Conservation (phyloP, 208 protist genomes). For the Wallacemonas sp. region DNA sequence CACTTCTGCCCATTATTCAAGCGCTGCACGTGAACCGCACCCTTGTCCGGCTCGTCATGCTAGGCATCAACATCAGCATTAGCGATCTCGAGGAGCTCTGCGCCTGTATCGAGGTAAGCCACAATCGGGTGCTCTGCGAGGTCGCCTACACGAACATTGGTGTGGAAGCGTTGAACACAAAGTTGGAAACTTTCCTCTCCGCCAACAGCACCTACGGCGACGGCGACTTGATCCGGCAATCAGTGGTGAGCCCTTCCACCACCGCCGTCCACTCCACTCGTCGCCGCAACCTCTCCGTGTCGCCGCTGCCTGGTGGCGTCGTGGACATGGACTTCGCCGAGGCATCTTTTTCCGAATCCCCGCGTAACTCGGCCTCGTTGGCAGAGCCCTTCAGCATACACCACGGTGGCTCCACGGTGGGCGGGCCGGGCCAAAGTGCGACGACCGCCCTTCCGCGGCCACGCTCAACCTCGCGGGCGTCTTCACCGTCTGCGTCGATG, state of each 20-base stretch:
- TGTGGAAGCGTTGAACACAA: slow-evolving; percentile 55
- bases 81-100: slow-evolving; percentile 76
- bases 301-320: background rate
- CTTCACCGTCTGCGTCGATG: slow-evolving; percentile 2
- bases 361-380: slow-evolving; percentile 16
- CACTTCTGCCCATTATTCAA: slow-evolving; percentile 59
- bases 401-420: background rate
- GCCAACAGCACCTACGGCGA: slow-evolving; percentile 35
- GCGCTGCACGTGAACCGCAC: slow-evolving; percentile 52
- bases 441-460: background rate
- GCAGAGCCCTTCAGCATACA: slow-evolving; percentile 2
- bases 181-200: slow-evolving; percentile 59
- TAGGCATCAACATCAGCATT: slow-evolving; percentile 56
- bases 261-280: slow-evolving; percentile 2
- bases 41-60: slow-evolving; percentile 44
- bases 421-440: background rate
- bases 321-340: slow-evolving; percentile 2
- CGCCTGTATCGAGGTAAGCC: slow-evolving; percentile 55
- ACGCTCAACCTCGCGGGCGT: slow-evolving; percentile 8
- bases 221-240: background rate
- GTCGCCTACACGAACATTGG: slow-evolving; percentile 51
- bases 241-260: background rate
- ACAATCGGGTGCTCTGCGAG: slow-evolving; percentile 42
- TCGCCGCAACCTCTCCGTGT: slow-evolving; percentile 3
- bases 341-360: slow-evolving; percentile 11